These are phyloP conservation scores for Ascochyta koolunga DNA, from an alignment of 2,329 filamentous ascomycete genomes.

Conservation along the genomic window DNA sequence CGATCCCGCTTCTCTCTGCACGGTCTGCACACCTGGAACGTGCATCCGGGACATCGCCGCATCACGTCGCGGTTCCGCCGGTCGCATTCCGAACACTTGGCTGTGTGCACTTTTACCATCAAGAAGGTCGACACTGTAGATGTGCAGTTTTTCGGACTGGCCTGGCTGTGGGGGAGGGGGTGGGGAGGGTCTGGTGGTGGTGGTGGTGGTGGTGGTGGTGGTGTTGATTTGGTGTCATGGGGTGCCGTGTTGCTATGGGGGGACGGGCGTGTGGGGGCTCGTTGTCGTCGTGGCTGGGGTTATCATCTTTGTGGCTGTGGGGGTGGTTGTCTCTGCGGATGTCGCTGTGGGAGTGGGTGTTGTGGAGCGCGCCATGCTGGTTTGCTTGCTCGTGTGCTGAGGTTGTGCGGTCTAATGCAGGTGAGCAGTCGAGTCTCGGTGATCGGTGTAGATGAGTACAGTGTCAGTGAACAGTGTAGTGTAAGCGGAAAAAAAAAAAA, in stretches of 20 bases:
- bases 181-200: no score
- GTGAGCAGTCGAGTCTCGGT: not conserved
- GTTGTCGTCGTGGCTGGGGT: not conserved
- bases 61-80: constrained; percentile 39
- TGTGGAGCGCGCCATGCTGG: constrained; percentile 4
- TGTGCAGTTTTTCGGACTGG: no score
- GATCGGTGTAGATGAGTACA: no score
- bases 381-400: not conserved
- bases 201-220: no score
- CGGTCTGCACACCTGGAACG: constrained; percentile 40
- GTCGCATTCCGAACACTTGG: constrained; percentile 48
- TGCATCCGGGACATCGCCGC: constrained; percentile 43
- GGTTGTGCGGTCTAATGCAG: not conserved
- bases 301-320: not conserved
- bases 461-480: no score
- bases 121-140: no score
- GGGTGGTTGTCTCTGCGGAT: no score
- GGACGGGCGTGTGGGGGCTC: not conserved
- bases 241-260: not conserved
- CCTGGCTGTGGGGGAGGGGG: constrained; percentile 16
- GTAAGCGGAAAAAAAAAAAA: no score
- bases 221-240: constrained; percentile 2
- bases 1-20: constrained; percentile 29
- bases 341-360: not conserved
- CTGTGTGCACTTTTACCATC: constrained; percentile 41